Percentiles rank a stretch among this genome's conserved stretches.
phyloP scores from a whole-genome alignment of 306 rosid species.

The Inga laurina region DNA sequence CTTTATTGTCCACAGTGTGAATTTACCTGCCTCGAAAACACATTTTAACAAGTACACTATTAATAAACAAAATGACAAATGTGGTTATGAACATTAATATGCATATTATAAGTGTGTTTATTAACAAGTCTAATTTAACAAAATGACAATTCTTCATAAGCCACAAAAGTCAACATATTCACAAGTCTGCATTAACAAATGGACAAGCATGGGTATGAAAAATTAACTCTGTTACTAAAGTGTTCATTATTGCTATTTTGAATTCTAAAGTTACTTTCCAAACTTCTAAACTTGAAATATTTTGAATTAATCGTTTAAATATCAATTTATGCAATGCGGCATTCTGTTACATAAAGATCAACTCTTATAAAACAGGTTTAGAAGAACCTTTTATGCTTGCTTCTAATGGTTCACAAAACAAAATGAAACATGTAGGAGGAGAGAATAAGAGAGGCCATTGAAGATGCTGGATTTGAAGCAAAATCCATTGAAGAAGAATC shows the following conservation, averaged over 20 bases:
- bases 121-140: too few relatives aligned
- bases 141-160: too few relatives aligned
- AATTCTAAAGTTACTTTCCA: background rate
- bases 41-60: too few relatives aligned
- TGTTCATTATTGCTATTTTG: background rate
- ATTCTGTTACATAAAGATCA: background rate
- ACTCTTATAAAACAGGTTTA: background rate
- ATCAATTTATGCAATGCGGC: background rate
- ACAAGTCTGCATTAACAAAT: too few relatives aligned
- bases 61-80: too few relatives aligned
- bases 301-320: background rate
- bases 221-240: too few relatives aligned
- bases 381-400: background rate
- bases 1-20: too few relatives aligned
- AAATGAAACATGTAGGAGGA: constrained; percentile 46
- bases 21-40: too few relatives aligned
- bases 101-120: too few relatives aligned
- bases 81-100: too few relatives aligned
- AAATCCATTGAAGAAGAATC: constrained; percentile 33
- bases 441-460: constrained; percentile 57
- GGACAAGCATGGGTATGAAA: too few relatives aligned
- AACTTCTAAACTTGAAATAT: background rate
- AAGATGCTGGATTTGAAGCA: constrained; percentile 71
- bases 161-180: too few relatives aligned
- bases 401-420: background rate